Percentiles rank a stretch among this genome's conserved stretches.
These are phyloP conservation scores for Fomitopsis pinicola DNA, from an alignment of 1,284 basidiomycete species.

Conservation along the genomic window DNA sequence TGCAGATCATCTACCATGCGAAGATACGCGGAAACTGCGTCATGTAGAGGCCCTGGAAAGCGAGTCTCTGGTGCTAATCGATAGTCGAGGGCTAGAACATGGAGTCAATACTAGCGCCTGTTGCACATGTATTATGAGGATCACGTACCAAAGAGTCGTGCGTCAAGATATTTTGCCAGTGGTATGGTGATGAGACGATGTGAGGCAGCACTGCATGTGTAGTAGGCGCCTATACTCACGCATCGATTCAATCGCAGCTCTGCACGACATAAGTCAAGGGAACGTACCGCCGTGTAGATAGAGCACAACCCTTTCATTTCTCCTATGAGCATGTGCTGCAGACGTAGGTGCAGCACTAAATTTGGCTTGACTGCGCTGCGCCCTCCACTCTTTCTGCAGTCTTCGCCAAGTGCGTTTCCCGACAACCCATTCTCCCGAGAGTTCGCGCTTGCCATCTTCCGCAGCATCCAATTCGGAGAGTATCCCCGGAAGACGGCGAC, in stretches of 20 bases:
- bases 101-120: too few species aligned
- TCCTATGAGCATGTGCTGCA: slow-evolving; percentile 23
- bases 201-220: slow-evolving; percentile 90
- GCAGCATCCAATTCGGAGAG: slow-evolving; percentile 71
- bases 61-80: slow-evolving; percentile 91
- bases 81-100: slow-evolving; percentile 85
- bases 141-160: slow-evolving; percentile 82
- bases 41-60: slow-evolving; percentile 93
- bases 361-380: slow-evolving; percentile 16
- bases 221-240: slow-evolving; percentile 76
- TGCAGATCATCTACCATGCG: slow-evolving; percentile 85
- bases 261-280: neutral
- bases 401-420: slow-evolving; percentile 88
- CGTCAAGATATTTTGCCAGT: slow-evolving; percentile 85
- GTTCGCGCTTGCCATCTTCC: slow-evolving; percentile 73
- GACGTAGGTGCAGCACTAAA: slow-evolving; percentile 11
- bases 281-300: slow-evolving; percentile 88
- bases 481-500: slow-evolving; percentile 71
- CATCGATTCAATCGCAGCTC: neutral
- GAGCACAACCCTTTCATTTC: slow-evolving; percentile 81
- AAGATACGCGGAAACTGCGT: slow-evolving; percentile 85
- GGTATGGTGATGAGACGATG: slow-evolving; percentile 92
- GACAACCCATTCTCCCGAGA: slow-evolving; percentile 96
- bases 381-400: slow-evolving; percentile 82
- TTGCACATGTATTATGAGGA: neutral